Conservation (phyloP, 495 filamentous ascomycete genomes). For the Talaromyces proteolyticus region DNA sequence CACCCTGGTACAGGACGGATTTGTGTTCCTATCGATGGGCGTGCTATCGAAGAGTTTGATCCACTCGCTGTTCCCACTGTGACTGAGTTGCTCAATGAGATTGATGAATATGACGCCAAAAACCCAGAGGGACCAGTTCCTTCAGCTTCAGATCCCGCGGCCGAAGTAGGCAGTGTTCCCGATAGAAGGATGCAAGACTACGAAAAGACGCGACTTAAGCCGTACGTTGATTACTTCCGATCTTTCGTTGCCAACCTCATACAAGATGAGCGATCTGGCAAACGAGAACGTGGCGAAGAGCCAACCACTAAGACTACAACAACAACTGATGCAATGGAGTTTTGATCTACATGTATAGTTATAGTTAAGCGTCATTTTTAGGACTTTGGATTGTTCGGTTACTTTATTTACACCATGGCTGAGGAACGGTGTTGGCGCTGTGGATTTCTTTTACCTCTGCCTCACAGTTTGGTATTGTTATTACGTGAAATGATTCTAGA, state of each 20-base stretch:
- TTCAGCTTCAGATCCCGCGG: conserved; percentile 19
- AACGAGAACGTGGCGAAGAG: conserved; percentile 59
- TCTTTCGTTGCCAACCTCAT: conserved; percentile 71
- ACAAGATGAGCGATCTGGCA: conserved; percentile 71
- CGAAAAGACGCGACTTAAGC: conserved; percentile 93
- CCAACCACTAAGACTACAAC: conserved; percentile 25
- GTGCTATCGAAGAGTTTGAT: conserved; percentile 70
- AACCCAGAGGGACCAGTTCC: conserved; percentile 11
- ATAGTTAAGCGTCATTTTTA: too few relatives aligned
- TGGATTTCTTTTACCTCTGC: background rate
- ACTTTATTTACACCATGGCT: too few relatives aligned
- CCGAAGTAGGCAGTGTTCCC: conserved; percentile 25
- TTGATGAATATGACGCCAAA: conserved; percentile 64
- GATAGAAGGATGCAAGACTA: conserved; percentile 68
- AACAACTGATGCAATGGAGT: conserved; percentile 48
- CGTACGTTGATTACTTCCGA: conserved; percentile 86
- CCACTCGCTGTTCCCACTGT: conserved; percentile 85
- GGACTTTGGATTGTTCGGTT: too few relatives aligned
- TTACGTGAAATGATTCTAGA: background rate
- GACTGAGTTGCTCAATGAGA: conserved; percentile 68
- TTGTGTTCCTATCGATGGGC: conserved; percentile 86
- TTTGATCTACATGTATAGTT: too few relatives aligned
- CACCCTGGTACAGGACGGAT: conserved; percentile 91
- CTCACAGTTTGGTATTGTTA: background rate
- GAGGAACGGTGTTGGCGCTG: background rate